Percentiles rank a stretch among this genome's conserved stretches.
These are phyloP conservation scores for Paxillus ammoniavirescens DNA, from an alignment of 768 basidiomycete species.

Conservation along the genomic window DNA sequence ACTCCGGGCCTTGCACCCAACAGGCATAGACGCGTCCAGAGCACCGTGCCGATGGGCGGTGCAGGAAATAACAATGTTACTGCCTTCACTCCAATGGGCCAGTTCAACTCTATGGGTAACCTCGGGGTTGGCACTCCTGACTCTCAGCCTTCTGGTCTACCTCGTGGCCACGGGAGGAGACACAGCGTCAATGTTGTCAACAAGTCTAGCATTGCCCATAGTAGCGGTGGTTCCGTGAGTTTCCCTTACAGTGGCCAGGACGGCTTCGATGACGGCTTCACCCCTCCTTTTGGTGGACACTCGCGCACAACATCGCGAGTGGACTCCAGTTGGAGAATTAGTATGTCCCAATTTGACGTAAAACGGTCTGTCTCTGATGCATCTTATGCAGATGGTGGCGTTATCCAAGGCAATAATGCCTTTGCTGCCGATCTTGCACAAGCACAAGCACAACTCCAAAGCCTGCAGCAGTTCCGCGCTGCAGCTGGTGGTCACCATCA, in stretches of 20 bases:
- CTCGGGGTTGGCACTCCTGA: slow-evolving; percentile 56
- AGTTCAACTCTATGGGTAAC: slow-evolving; percentile 56
- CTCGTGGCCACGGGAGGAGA: slow-evolving; percentile 83
- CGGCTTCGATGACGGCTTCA: slow-evolving; percentile 79
- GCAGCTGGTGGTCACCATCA: slow-evolving; percentile 92
- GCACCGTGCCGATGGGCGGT: slow-evolving; percentile 67
- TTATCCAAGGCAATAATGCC: slow-evolving; percentile 58
- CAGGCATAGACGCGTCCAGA: slow-evolving; percentile 85
- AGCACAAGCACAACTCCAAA: slow-evolving; percentile 95
- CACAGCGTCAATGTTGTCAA: slow-evolving; percentile 93
- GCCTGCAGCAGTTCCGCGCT: slow-evolving; percentile 94
- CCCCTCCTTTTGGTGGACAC: slow-evolving; percentile 63
- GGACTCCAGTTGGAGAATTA: slow-evolving; percentile 88
- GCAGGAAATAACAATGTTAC: slow-evolving; percentile 40
- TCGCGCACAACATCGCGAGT: slow-evolving; percentile 73
- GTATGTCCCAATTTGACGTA: slow-evolving; percentile 43
- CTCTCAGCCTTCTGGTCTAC: slow-evolving; percentile 61
- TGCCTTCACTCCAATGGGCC: slow-evolving; percentile 49
- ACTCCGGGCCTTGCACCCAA: slow-evolving; percentile 70
- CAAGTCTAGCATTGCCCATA: slow-evolving; percentile 53
- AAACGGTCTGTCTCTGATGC: slow-evolving; percentile 7
- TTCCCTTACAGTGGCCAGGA: slow-evolving; percentile 56
- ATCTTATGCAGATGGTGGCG: slow-evolving; percentile 61
- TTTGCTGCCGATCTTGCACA: slow-evolving; percentile 88
- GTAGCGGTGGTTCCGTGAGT: slow-evolving; percentile 45